Base-by-base conservation (phyloP, 768 basidiomycete genomes). In the Hypholoma sublateritium region DNA sequence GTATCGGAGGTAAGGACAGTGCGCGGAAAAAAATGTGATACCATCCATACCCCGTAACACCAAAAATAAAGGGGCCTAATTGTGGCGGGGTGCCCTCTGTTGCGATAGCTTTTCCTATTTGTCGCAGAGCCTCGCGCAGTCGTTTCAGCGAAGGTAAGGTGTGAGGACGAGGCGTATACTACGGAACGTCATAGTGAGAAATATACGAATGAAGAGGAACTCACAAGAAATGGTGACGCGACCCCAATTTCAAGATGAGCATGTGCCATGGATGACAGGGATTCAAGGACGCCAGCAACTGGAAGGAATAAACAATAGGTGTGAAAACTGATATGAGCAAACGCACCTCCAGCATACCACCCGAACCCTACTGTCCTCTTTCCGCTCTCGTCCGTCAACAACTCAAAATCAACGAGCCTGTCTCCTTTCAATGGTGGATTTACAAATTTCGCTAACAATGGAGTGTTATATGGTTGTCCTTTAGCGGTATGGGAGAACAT, bases 401-500 rank as follows among this genome's bases (percentile, higher is more conserved):
- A 81, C 65, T 97, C 95, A 64, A 92, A 95, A 69, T 97, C 95
- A 52, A 97, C 80, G 13, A 96, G 70, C 2, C 81, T 76, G 1
- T 86, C 81, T 11, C 39, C 36, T 16, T 53, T 34, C 8, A 58
- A 51, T 16, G 55, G 44, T 6, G 58, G 60, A 2, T 67, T 70
- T 7, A 88, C 71, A 68, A 90, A 93, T 50, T 80, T 77, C 0
- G 86, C 77, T 2, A 97, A 78, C 0, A 97, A 74, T 0, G 86
- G 82, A 66, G 88, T 91, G 64, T 96, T 97, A 72, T 95, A 95
- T 5, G 77, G 70, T 70, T 96, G 91, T 0, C 90, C 91, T 70
- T 95, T 96, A 53, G 84, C 82, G 0, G 94, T 95, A 68, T 95
- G 94, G 28, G 90, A 93, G 79, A 97, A 96, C 87, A 95, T 93